These are phyloP conservation scores for Marasmius oreades DNA, from an alignment of 1,284 basidiomycete genomes.

Conservation along the genomic window DNA sequence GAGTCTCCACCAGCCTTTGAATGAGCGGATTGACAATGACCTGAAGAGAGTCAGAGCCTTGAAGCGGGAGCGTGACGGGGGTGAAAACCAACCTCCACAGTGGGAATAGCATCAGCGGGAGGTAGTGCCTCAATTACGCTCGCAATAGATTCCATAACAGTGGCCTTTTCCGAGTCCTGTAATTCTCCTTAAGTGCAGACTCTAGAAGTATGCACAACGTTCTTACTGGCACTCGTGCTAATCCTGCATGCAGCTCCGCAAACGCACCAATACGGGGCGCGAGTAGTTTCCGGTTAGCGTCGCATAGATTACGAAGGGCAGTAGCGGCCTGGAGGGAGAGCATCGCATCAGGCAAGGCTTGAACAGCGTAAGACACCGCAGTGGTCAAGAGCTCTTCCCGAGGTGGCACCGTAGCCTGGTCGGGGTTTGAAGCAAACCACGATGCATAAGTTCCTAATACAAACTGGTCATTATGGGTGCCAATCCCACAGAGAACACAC, in stretches of 20 bases:
- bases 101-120: slow-evolving; percentile 69
- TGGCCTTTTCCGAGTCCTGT: slow-evolving; percentile 83
- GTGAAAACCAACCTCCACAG: slow-evolving; percentile 57
- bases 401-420: slow-evolving; percentile 23
- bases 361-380: slow-evolving; percentile 70
- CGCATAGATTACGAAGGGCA: slow-evolving; percentile 80
- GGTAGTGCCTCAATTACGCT: slow-evolving; percentile 88
- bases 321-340: slow-evolving; percentile 77
- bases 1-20: slow-evolving; percentile 59
- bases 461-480: not conserved
- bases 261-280: slow-evolving; percentile 83
- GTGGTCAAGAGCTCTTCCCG: slow-evolving; percentile 47
- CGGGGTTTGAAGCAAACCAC: slow-evolving; percentile 67
- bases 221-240: slow-evolving; percentile 71
- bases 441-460: slow-evolving; percentile 74
- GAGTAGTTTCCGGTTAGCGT: slow-evolving; percentile 77
- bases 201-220: not conserved
- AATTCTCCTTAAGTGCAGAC: not conserved
- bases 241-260: slow-evolving; percentile 73
- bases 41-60: slow-evolving; percentile 20
- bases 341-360: slow-evolving; percentile 58
- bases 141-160: slow-evolving; percentile 85
- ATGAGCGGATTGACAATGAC: slow-evolving; percentile 77
- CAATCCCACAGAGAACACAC: slow-evolving; percentile 14
- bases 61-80: slow-evolving; percentile 3